Evolutionary conservation across 139 green algal species (phyloP).

Genomic region (Chlamydomonas schloesseri): DNA sequence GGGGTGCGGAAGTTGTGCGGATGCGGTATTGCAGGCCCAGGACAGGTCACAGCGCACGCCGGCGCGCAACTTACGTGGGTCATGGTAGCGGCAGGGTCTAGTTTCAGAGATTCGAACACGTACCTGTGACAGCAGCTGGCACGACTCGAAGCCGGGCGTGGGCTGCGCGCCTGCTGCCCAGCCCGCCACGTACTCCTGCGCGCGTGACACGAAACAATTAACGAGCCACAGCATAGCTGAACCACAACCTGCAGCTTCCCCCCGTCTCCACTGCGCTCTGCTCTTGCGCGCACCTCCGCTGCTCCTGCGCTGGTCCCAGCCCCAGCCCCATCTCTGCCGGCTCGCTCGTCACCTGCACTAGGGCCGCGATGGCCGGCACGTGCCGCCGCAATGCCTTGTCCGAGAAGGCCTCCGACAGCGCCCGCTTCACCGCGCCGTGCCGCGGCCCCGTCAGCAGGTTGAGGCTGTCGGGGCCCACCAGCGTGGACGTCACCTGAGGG

Average conservation of each 20-base stretch:
- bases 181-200: not conserved
- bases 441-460: conserved; percentile 20
- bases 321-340: too few relatives aligned
- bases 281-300: too few relatives aligned
- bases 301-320: too few relatives aligned
- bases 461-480: conserved; percentile 22
- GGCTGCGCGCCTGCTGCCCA: not conserved
- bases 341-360: conserved; percentile 3
- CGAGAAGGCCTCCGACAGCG: not conserved
- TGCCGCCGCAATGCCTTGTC: not conserved
- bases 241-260: too few relatives aligned
- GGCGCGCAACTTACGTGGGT: too few relatives aligned
- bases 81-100: too few relatives aligned
- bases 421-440: conserved; percentile 15
- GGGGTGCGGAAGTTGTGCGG: too few relatives aligned
- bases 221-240: not conserved
- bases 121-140: conserved; percentile 17
- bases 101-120: too few relatives aligned
- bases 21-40: too few relatives aligned
- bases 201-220: too few relatives aligned
- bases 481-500: not conserved
- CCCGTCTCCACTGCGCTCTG: too few relatives aligned
- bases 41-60: too few relatives aligned
- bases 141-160: not conserved
- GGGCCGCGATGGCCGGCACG: not conserved